Base-by-base conservation (phyloP, 176 grass and related monocot species). In the Thinopyrum elongatum region DNA sequence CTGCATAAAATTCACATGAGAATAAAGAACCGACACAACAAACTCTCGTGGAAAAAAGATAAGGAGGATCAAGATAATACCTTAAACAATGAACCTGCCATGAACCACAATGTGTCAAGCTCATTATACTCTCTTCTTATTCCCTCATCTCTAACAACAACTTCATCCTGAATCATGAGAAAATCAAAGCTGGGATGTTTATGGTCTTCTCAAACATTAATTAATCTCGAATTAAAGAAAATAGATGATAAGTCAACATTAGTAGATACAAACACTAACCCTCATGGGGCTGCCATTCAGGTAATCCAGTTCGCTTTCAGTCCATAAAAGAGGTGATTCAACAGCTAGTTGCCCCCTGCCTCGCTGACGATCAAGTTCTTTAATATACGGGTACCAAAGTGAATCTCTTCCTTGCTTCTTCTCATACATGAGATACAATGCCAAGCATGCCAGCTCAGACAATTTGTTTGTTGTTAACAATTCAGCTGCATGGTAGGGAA, bases 351-450 rank as follows among this genome's bases (percentile, higher is more conserved):
- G 97, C 10, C 97, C 97, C 74, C 97, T 94, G 84, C 97, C 97
- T 88, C 94, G 86, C 80, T 99, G 97, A 4, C 94, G 78, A 80
- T 99, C 97, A 65, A 99, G 94, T 85, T 96, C 97, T 74, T 89
- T 96, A 78, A 96, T 99, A 71, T 94, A 99, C 33, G 94, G 92
- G 65, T 96, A 92, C 97, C 94, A 99, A 87, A 94, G 89, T 15
- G 97, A 99, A 81, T 92, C 88, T 36, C 94, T 94, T 31, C 94
- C 97, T 86, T 93, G 97, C 79, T 99, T 99, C 86, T 99, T 99
- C 92, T 99, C 97, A 88, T 99, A 99, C 97, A 99, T 99, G 63
- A 99, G 94, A 88, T 99, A 99, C 31, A 99, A 86, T 53, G 97
- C 97, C 88, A 99, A 91, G 83, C 97, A 99, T 80, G 97, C 97